phyloP scores from a whole-genome alignment of 371 early-diverging fungal species.

The Lichtheimia hyalospora region DNA sequence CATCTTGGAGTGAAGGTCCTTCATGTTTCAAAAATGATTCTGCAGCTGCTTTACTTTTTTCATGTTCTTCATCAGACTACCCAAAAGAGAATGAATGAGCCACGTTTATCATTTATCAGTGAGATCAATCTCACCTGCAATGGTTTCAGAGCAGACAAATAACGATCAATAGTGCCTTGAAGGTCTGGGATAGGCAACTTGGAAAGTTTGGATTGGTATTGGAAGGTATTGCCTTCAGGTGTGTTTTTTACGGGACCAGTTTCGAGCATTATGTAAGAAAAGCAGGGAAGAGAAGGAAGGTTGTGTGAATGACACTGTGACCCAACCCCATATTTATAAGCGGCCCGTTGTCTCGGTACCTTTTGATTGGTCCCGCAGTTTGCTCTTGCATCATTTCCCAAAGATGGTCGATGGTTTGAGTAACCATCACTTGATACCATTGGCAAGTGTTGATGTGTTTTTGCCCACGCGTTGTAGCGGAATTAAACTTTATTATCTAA shows the following conservation, averaged over 20 bases:
- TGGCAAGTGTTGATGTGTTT: too few species aligned
- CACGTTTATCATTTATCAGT: neutral
- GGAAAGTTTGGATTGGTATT: conserved; percentile 65
- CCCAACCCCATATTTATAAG: neutral
- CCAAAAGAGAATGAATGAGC: neutral
- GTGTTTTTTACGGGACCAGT: neutral
- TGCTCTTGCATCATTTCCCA: conserved; percentile 1
- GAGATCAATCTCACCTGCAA: conserved; percentile 51
- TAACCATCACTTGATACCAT: too few species aligned
- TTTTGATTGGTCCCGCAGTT: conserved; percentile 9
- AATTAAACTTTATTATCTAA: too few species aligned
- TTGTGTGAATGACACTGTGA: neutral
- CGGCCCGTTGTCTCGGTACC: too few species aligned
- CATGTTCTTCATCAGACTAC: conserved; percentile 60
- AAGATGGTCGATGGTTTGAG: too few species aligned
- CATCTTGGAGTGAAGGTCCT: conserved; percentile 77
- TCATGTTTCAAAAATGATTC: conserved; percentile 70
- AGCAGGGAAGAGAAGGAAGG: conserved; percentile 2
- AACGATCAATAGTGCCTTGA: conserved; percentile 75
- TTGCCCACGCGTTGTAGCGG: too few species aligned
- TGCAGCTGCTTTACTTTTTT: conserved; percentile 59
- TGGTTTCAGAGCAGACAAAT: conserved; percentile 76
- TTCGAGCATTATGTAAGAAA: conserved; percentile 12
- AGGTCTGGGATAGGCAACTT: conserved; percentile 88
- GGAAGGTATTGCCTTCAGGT: conserved; percentile 36